These are phyloP conservation scores for Globisporangium nodosum DNA, from an alignment of 352 stramenopile genomes.

Conservation along the genomic window DNA sequence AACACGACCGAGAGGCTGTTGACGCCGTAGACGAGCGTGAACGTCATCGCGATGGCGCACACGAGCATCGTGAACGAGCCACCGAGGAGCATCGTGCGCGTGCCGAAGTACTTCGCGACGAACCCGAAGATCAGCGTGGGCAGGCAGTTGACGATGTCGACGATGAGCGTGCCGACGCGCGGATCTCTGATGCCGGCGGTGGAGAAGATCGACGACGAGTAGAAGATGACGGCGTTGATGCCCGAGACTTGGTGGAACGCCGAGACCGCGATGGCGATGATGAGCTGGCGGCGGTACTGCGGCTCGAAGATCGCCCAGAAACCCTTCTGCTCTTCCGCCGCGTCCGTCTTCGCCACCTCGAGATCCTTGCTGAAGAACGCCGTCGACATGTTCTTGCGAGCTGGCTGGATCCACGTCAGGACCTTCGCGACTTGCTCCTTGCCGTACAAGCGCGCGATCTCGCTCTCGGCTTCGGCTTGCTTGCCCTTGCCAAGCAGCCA, in stretches of 20 bases:
- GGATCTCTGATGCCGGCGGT: constrained; percentile 34
- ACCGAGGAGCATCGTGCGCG: constrained; percentile 49
- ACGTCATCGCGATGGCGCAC: constrained; percentile 35
- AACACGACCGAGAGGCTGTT: constrained; percentile 36
- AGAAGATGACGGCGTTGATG: constrained; percentile 54
- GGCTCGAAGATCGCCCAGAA: constrained; percentile 15
- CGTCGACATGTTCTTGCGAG: not conserved
- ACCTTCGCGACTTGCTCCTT: constrained; percentile 21
- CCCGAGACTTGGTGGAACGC: constrained; percentile 41
- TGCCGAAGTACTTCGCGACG: constrained; percentile 35
- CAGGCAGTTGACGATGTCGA: constrained; percentile 33
- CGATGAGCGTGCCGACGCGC: constrained; percentile 31
- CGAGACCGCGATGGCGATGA: constrained; percentile 30
- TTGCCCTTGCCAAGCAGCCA: constrained; percentile 31
- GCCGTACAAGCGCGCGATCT: constrained; percentile 22
- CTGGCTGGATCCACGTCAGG: constrained; percentile 20
- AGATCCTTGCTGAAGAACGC: constrained; percentile 6
- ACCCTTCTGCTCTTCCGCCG: not conserved
- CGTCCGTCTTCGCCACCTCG: constrained; percentile 1
- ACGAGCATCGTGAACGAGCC: constrained; percentile 43
- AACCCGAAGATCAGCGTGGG: constrained; percentile 24
- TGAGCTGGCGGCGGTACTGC: constrained; percentile 23
- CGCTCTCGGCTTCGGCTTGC: constrained; percentile 19
- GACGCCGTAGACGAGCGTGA: constrained; percentile 33
- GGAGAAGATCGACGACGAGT: constrained; percentile 41